Conservation (phyloP, 352 stramenopile species). For the Phytophthora sojae region DNA sequence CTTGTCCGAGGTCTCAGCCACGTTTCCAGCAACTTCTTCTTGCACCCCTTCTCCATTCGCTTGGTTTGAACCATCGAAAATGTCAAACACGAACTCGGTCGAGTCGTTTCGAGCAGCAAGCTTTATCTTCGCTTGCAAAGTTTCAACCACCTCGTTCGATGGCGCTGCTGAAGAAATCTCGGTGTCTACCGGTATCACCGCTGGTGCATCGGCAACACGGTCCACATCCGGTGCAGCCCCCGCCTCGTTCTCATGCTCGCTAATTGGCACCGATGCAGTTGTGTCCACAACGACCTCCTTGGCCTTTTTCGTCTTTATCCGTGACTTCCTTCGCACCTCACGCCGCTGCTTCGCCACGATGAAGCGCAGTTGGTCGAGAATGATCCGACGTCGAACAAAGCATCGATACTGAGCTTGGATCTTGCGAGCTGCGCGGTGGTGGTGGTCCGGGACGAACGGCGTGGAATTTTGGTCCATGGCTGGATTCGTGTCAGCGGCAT, state of each 20-base stretch:
- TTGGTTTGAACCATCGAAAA: slow-evolving; percentile 21
- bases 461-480: neutral
- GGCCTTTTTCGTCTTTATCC: slow-evolving; percentile 15
- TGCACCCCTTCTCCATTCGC: slow-evolving; percentile 9
- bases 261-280: neutral
- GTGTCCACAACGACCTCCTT: slow-evolving; percentile 2
- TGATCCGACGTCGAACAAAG: slow-evolving; percentile 37
- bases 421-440: slow-evolving; percentile 6
- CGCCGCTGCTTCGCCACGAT: slow-evolving; percentile 46
- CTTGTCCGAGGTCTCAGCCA: neutral
- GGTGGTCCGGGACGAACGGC: neutral
- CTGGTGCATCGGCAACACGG: neutral
- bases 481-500: slow-evolving; percentile 1
- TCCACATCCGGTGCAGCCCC: neutral
- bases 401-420: slow-evolving; percentile 56
- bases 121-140: neutral
- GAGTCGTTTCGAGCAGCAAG: slow-evolving; percentile 21
- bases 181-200: neutral
- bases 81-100: slow-evolving; percentile 23
- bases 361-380: slow-evolving; percentile 52
- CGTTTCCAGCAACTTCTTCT: neutral
- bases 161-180: neutral
- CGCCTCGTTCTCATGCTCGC: neutral
- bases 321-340: slow-evolving; percentile 35
- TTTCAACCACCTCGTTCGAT: neutral